Conservation (phyloP, 495 filamentous ascomycete genomes). For the Talaromyces proteolyticus region DNA sequence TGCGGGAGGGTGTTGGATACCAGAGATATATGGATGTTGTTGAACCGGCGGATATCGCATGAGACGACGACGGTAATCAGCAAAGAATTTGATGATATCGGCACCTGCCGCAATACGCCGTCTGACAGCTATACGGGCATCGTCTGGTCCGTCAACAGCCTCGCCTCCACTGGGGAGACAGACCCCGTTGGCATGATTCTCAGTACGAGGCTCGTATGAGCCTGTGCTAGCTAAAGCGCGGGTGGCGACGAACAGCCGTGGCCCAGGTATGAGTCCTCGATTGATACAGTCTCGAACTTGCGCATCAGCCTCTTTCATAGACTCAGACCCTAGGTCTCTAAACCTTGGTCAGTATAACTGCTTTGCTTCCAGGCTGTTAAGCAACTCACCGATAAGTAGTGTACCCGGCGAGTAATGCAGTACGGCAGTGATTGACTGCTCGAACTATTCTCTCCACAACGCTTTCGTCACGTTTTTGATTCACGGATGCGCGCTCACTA, state of each 20-base stretch:
- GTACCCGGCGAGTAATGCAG: constrained; percentile 46
- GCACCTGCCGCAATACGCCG: constrained; percentile 41
- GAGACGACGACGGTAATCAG: constrained; percentile 41
- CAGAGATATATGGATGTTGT: constrained; percentile 13
- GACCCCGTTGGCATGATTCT: constrained; percentile 26
- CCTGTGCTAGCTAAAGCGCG: constrained; percentile 41
- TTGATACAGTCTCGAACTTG: constrained; percentile 35
- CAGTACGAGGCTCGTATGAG: constrained; percentile 40
- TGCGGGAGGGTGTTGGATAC: constrained; percentile 15
- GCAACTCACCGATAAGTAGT: constrained; percentile 37
- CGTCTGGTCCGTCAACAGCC: constrained; percentile 34
- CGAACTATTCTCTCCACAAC: constrained; percentile 42
- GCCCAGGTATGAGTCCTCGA: constrained; percentile 43
- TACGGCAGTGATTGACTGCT: constrained; percentile 42
- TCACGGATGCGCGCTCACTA: constrained; percentile 24
- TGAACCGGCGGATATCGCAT: constrained; percentile 34
- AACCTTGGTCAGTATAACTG: not conserved
- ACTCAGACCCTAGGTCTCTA: constrained; percentile 44
- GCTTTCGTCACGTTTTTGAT: constrained; percentile 47
- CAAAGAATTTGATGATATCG: constrained; percentile 49
- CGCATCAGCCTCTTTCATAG: constrained; percentile 36
- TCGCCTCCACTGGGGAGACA: constrained; percentile 33
- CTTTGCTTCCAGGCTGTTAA: not conserved
- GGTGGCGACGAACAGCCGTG: constrained; percentile 45
- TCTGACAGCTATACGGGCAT: constrained; percentile 38